These are phyloP conservation scores for Boletus subcaerulescens DNA, from an alignment of 768 basidiomycete genomes.

Conservation along the genomic window DNA sequence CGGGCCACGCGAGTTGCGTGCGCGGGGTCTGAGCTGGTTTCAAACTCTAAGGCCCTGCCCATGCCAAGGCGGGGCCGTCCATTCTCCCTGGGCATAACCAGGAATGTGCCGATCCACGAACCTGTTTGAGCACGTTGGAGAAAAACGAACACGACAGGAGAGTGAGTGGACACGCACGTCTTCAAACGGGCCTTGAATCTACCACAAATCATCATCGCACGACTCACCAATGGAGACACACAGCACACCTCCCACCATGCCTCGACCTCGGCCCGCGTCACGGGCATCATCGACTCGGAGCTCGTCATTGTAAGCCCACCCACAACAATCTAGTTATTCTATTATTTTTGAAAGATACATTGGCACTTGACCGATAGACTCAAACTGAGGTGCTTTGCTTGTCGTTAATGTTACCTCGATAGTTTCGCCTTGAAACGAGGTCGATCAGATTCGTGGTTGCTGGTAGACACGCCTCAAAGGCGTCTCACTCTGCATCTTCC, in stretches of 20 bases:
- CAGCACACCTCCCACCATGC: slow-evolving; percentile 42
- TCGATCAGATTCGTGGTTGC: no score
- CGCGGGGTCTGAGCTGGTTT: no score
- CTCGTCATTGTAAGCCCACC: no score
- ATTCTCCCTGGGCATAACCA: slow-evolving; percentile 59
- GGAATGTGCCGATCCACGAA: slow-evolving; percentile 95
- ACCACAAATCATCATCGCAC: neutral
- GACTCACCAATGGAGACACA: neutral
- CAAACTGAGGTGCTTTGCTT: no score
- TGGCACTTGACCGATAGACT: no score
- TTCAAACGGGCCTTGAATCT: slow-evolving; percentile 51
- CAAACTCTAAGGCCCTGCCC: slow-evolving; percentile 42
- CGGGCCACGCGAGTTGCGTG: no score
- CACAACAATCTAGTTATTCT: no score
- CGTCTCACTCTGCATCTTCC: no score
- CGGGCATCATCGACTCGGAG: slow-evolving; percentile 38
- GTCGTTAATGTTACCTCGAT: no score
- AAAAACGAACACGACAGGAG: neutral
- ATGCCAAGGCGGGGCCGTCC: slow-evolving; percentile 36
- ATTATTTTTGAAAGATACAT: no score
- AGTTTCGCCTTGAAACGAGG: no score
- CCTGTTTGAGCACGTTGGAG: slow-evolving; percentile 34
- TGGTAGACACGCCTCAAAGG: no score
- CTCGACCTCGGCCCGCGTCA: slow-evolving; percentile 49
- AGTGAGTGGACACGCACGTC: slow-evolving; percentile 29